Percentiles rank a stretch among this genome's conserved stretches.
Conservation (phyloP, 768 basidiomycete genomes). For the Cubamyces sp. region DNA sequence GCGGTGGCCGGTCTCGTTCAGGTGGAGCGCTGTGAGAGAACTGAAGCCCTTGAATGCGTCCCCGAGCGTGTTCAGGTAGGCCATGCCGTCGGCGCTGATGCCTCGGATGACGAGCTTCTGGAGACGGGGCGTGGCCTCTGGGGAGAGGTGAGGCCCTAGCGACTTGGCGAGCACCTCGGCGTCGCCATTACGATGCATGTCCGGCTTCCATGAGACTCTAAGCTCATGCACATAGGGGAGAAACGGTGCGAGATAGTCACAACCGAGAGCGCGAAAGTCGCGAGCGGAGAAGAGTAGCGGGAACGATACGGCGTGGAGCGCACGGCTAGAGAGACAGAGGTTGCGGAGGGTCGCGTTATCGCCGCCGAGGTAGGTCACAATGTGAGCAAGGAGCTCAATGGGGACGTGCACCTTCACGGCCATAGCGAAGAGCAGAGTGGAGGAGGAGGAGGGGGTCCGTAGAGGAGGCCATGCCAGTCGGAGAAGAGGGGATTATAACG, state of each 20-base stretch:
- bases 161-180: not conserved
- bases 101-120: conserved; percentile 14
- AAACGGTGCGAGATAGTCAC: conserved; percentile 3
- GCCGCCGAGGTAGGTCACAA: conserved; percentile 8
- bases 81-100: conserved; percentile 6
- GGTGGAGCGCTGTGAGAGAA: conserved; percentile 10
- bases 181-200: conserved; percentile 12
- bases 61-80: conserved; percentile 4
- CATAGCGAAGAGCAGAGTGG: not conserved
- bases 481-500: not conserved
- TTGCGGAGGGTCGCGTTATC: conserved; percentile 8
- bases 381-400: conserved; percentile 18
- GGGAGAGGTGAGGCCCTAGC: conserved; percentile 14
- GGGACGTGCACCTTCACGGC: not conserved
- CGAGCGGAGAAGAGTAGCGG: conserved; percentile 15
- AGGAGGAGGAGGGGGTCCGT: not conserved
- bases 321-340: conserved; percentile 7
- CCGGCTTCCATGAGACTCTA: conserved; percentile 12
- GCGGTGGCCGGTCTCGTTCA: conserved; percentile 9
- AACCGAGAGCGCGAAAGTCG: conserved; percentile 10
- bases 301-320: conserved; percentile 6
- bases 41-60: not conserved
- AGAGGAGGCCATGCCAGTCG: not conserved
- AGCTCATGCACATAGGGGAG: conserved; percentile 8
- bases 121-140: conserved; percentile 3